Evolutionary conservation across 371 early-diverging fungal species (phyloP).

Genomic region (Parasitella parasitica): DNA sequence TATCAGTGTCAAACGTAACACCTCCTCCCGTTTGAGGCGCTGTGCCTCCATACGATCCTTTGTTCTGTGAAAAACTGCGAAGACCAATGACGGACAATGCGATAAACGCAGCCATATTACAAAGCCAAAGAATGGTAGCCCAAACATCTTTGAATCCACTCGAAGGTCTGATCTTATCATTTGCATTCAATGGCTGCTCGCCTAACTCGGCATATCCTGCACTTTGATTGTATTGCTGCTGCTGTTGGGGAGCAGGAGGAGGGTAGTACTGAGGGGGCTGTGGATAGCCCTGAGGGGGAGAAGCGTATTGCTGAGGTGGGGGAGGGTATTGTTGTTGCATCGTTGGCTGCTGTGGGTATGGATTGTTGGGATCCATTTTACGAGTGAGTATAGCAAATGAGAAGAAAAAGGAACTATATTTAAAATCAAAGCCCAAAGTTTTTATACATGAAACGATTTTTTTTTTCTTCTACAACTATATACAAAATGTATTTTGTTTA

Average conservation of each 20-base stretch:
- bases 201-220: conserved; percentile 9
- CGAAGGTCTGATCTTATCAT: conserved; percentile 31
- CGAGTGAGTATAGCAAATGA: not conserved
- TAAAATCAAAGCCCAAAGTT: not conserved
- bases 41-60: conserved; percentile 22
- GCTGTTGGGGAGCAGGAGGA: conserved; percentile 1
- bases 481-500: not conserved
- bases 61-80: conserved; percentile 21
- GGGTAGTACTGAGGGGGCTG: conserved; percentile 14
- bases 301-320: not conserved
- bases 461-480: not conserved
- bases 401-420: not conserved
- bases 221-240: not conserved
- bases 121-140: conserved; percentile 64
- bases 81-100: conserved; percentile 60
- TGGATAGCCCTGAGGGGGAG: not conserved
- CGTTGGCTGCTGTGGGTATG: not conserved
- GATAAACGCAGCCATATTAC: conserved; percentile 61
- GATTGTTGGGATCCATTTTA: conserved; percentile 1
- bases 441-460: not conserved
- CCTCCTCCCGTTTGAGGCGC: conserved; percentile 30
- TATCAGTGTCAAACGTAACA: conserved; percentile 39
- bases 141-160: conserved; percentile 67
- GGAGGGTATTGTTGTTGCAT: conserved; percentile 2
- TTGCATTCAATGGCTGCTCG: conserved; percentile 7